Base-by-base conservation (phyloP, 306 rosid species). In the Cicer cuneatum region DNA sequence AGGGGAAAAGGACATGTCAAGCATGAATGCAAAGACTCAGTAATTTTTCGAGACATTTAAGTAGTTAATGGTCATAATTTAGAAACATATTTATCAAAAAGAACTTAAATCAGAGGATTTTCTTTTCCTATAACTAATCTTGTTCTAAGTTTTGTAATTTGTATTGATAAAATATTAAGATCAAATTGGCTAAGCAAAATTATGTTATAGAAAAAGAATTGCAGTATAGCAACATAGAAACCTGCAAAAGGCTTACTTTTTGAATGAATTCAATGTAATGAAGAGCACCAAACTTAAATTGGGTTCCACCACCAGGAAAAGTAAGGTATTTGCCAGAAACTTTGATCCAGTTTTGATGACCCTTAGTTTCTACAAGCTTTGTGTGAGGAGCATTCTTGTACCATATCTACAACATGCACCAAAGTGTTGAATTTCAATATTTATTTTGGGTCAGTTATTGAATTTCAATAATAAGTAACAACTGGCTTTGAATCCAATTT, bases 271-370 rank as follows among this genome's bases (percentile, higher is more conserved):
- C 96, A 66, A 92, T 92, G 83, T 92, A 92, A 78, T 87, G 90
- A 73, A 88, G 94, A 74, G 96, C 98, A 9, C 98, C 98, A 40
- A 88, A 63, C 73, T 81, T 90, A 78, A 92, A 92, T 81, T 92
- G 98, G 58, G 96, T 92, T 78, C 98, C 98, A 38, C 98, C 98
- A 9, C 98, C 98, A 40, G 98, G 98, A 81, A 92, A 92, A 60
- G 83, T 83, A 66, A 92, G 92, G 75, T 84, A 92, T 76, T 88
- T 85, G 33, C 98, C 96, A 1, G 84, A 69, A 64, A 86, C 87
- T 88, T 90, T 92, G 79, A 92, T 93, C 98, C 98, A 92, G 77
- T 92, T 92, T 83, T 92, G 98, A 82, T 90, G 96, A 64, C 96
- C 96, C 86, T 92, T 92, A 74, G 72, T 56, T 77, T 72, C 86